Percentiles rank a stretch among this genome's conserved stretches.
Evolutionary conservation across 108 stramenopile species (phyloP).

Genomic region (Pseudonitzschia multistriata): DNA sequence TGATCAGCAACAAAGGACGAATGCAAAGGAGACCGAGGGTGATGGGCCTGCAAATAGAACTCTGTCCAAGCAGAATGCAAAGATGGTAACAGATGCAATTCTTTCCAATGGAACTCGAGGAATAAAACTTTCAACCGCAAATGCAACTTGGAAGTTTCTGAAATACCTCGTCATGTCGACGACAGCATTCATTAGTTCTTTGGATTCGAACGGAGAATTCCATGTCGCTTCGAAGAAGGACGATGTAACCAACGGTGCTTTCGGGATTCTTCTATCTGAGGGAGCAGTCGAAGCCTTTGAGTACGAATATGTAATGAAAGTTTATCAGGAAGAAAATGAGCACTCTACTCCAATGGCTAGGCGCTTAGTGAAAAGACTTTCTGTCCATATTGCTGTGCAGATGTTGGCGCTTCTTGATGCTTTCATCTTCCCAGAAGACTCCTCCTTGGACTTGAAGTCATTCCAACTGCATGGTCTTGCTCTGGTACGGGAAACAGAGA

Average conservation of each 20-base stretch:
- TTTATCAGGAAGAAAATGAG: background rate
- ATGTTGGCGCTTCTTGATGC: slow-evolving; percentile 76
- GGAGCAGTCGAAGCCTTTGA: slow-evolving; percentile 41
- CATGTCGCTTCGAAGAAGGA: slow-evolving; percentile 52
- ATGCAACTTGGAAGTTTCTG: slow-evolving; percentile 73
- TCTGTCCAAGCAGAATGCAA: slow-evolving; percentile 67
- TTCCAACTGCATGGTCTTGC: slow-evolving; percentile 80
- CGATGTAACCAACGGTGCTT: slow-evolving; percentile 49
- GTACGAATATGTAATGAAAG: slow-evolving; percentile 4
- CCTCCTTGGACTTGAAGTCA: slow-evolving; percentile 55
- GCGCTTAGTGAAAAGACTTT: slow-evolving; percentile 27
- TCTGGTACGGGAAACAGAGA: slow-evolving; percentile 70
- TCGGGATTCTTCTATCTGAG: slow-evolving; percentile 66
- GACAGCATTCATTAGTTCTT: slow-evolving; percentile 61
- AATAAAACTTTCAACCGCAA: slow-evolving; percentile 64
- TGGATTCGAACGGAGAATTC: slow-evolving; percentile 56
- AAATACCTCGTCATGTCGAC: slow-evolving; percentile 63
- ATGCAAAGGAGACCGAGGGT: slow-evolving; percentile 15
- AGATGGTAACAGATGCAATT: slow-evolving; percentile 75
- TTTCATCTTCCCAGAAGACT: slow-evolving; percentile 77
- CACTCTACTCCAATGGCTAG: background rate
- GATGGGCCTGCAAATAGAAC: slow-evolving; percentile 38
- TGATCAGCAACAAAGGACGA: slow-evolving; percentile 20
- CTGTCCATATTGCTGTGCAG: slow-evolving; percentile 61
- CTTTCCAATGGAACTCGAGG: slow-evolving; percentile 58